phyloP scores from a whole-genome alignment of 2,329 filamentous ascomycete genomes.

The Fusarium gaditjirri region DNA sequence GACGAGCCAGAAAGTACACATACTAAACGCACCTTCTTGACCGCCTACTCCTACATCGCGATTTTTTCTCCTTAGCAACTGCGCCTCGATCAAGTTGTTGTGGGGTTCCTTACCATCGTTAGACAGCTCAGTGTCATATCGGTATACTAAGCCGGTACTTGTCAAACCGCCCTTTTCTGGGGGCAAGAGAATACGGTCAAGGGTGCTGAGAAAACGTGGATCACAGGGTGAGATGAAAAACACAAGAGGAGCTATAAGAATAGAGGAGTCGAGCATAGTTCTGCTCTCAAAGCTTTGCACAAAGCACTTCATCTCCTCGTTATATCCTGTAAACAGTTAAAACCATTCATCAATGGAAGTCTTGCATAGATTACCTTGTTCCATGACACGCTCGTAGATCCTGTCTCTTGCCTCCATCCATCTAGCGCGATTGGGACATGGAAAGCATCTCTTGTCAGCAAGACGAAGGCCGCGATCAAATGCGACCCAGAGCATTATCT shows the following conservation, averaged over 20 bases:
- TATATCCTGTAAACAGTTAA: slow-evolving; percentile 65
- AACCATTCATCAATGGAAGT: not conserved
- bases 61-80: slow-evolving; percentile 7
- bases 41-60: slow-evolving; percentile 71
- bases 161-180: slow-evolving; percentile 81
- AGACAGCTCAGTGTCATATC: slow-evolving; percentile 75
- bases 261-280: slow-evolving; percentile 77
- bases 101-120: slow-evolving; percentile 69
- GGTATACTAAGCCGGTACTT: slow-evolving; percentile 78
- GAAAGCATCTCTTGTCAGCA: slow-evolving; percentile 78
- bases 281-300: slow-evolving; percentile 80
- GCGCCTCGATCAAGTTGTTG: not conserved
- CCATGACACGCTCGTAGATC: slow-evolving; percentile 81
- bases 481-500: slow-evolving; percentile 85
- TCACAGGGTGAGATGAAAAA: slow-evolving; percentile 85
- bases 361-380: slow-evolving; percentile 59
- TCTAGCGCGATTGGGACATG: slow-evolving; percentile 73
- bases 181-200: slow-evolving; percentile 76
- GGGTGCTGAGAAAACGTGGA: slow-evolving; percentile 76
- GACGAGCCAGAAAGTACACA: slow-evolving; percentile 87
- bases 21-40: slow-evolving; percentile 79
- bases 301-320: slow-evolving; percentile 74
- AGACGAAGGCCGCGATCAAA: slow-evolving; percentile 80
- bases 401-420: slow-evolving; percentile 75
- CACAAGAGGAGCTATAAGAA: slow-evolving; percentile 80